Percentiles rank a stretch among this genome's conserved stretches.
phyloP scores from a whole-genome alignment of 139 green algal species.

The Volvox reticuliferus region DNA sequence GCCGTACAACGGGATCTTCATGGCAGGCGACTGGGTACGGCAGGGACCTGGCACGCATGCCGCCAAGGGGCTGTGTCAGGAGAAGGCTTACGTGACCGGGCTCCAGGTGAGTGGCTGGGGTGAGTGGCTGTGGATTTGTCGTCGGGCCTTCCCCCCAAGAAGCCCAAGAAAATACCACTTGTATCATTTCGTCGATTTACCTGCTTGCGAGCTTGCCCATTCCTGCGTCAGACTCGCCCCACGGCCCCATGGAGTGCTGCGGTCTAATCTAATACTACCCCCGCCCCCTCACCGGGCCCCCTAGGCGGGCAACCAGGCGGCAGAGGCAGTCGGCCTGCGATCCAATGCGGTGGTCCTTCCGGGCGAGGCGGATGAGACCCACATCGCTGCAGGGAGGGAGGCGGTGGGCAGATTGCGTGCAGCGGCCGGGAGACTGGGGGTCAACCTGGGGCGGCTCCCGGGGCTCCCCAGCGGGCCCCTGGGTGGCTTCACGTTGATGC shows the following conservation, averaged over 20 bases:
- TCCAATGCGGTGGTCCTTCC: constrained; percentile 47
- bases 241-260: too few species aligned
- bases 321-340: neutral
- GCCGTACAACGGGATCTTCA: constrained; percentile 66
- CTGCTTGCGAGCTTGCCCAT: too few species aligned
- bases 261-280: neutral
- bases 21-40: constrained; percentile 88
- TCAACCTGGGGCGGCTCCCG: neutral
- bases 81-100: constrained; percentile 87
- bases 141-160: too few species aligned
- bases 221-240: too few species aligned
- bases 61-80: constrained; percentile 87
- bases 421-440: neutral
- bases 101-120: constrained; percentile 60
- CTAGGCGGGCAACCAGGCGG: constrained; percentile 51
- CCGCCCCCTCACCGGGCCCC: neutral
- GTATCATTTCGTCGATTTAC: too few species aligned
- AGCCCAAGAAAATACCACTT: too few species aligned
- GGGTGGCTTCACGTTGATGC: constrained; percentile 1
- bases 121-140: neutral
- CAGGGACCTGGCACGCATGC: constrained; percentile 74
- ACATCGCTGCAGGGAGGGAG: constrained; percentile 76
- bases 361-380: constrained; percentile 81
- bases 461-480: neutral
- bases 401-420: constrained; percentile 32